A percentile compares a stretch with the other conserved stretches of the same genome.
phyloP scores from a whole-genome alignment of 495 filamentous ascomycete genomes.

The Platismatia glauca region DNA sequence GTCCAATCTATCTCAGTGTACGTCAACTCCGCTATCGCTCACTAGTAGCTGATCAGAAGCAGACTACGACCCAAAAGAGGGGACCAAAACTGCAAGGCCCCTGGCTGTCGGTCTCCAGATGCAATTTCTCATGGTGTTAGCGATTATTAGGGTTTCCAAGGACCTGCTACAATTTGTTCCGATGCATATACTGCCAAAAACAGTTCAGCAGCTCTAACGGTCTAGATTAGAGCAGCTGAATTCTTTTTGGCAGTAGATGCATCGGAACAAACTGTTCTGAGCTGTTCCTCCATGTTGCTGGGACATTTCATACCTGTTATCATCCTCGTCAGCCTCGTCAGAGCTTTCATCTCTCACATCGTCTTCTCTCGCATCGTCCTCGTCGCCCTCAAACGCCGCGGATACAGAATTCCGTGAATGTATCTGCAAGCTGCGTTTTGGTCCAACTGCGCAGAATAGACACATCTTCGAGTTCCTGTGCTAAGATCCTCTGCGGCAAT shows the following conservation, averaged over 20 bases:
- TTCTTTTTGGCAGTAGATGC: neutral
- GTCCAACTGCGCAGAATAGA: neutral
- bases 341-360: neutral
- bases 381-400: neutral
- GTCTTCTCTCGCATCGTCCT: neutral
- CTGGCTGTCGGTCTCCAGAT: neutral
- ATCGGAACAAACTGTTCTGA: no score
- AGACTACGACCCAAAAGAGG: neutral
- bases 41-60: neutral
- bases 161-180: neutral
- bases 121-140: neutral
- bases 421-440: neutral
- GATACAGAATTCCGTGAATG: neutral
- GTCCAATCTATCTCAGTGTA: no score
- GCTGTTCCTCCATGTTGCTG: no score
- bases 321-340: neutral
- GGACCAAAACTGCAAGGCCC: neutral
- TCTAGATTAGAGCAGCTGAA: neutral
- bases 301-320: neutral
- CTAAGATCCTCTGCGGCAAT: neutral
- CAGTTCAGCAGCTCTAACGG: neutral
- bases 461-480: no score
- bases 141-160: neutral
- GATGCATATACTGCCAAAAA: neutral
- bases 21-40: neutral